phyloP scores from a whole-genome alignment of 148 eudicot genomes.

The Chenopodium berlandieri region DNA sequence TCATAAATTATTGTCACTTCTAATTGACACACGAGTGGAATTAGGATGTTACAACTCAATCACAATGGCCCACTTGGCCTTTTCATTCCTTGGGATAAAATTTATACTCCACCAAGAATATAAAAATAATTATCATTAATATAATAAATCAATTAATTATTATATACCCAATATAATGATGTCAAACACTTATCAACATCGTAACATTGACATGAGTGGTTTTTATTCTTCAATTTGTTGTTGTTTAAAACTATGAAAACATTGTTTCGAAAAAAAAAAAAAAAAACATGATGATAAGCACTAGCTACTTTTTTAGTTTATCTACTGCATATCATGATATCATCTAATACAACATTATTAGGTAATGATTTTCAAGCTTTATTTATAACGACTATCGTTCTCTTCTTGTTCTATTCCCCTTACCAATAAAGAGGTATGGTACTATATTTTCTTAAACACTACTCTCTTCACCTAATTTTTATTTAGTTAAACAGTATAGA shows the following conservation, averaged over 20 bases:
- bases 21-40: slow-evolving; percentile 25
- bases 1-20: slow-evolving; percentile 3
- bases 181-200: slow-evolving; percentile 9
- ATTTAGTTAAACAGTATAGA: too few species aligned
- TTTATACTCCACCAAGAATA: not conserved
- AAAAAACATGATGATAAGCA: not conserved
- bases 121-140: not conserved
- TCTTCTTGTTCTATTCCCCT: not conserved
- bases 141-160: too few species aligned
- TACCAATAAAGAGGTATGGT: too few species aligned
- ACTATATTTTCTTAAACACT: too few species aligned
- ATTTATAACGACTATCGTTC: not conserved
- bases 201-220: slow-evolving; percentile 11
- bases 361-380: not conserved
- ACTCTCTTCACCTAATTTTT: too few species aligned
- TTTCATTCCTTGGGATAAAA: not conserved
- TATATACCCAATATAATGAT: not conserved
- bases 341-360: not conserved
- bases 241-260: not conserved
- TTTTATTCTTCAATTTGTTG: not conserved
- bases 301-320: not conserved
- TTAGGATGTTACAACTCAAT: not conserved
- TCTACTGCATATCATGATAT: not conserved
- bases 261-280: too few species aligned
- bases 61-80: slow-evolving; percentile 1